Conservation (phyloP, 148 eudicot genomes). For the Fagopyrum tataricum region DNA sequence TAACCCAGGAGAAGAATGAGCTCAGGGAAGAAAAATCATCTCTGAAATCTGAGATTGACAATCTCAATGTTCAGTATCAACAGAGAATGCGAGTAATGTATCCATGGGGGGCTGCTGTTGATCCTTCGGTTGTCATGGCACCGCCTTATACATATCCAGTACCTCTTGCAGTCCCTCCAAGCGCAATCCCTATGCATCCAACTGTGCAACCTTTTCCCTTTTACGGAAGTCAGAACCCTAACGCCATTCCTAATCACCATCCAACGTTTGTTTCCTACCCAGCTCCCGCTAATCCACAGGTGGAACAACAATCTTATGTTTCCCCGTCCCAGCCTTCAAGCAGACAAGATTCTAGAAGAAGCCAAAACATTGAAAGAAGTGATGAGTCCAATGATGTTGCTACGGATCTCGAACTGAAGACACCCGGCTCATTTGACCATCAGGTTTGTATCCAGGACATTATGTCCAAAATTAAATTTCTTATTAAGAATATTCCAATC, state of each 20-base stretch:
- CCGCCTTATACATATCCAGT: constrained; percentile 47
- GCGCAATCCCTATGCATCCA: constrained; percentile 51
- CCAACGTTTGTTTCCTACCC: constrained; percentile 43
- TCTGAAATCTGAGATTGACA: constrained; percentile 53
- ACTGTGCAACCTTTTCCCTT: constrained; percentile 50
- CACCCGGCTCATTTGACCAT: constrained; percentile 47
- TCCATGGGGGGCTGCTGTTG: constrained; percentile 59
- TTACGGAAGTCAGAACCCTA: constrained; percentile 41
- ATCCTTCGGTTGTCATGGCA: constrained; percentile 53
- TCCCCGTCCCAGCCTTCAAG: constrained; percentile 32
- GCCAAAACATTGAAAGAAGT: constrained; percentile 25
- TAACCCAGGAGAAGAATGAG: constrained; percentile 66
- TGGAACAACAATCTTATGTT: constrained; percentile 38
- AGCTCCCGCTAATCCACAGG: constrained; percentile 25
- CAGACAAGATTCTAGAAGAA: constrained; percentile 33
- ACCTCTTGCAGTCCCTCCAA: constrained; percentile 39
- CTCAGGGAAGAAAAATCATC: constrained; percentile 60
- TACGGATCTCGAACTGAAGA: constrained; percentile 63
- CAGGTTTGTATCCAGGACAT: constrained; percentile 26
- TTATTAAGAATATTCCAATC: neutral
- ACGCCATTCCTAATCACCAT: constrained; percentile 27
- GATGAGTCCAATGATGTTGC: constrained; percentile 43
- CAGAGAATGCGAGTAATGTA: constrained; percentile 41
- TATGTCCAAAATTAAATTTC: neutral
- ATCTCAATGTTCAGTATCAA: constrained; percentile 48